Percentiles rank a stretch among this genome's conserved stretches.
phyloP scores from a whole-genome alignment of 179 eudicot genomes.

The Pouteria campechiana region DNA sequence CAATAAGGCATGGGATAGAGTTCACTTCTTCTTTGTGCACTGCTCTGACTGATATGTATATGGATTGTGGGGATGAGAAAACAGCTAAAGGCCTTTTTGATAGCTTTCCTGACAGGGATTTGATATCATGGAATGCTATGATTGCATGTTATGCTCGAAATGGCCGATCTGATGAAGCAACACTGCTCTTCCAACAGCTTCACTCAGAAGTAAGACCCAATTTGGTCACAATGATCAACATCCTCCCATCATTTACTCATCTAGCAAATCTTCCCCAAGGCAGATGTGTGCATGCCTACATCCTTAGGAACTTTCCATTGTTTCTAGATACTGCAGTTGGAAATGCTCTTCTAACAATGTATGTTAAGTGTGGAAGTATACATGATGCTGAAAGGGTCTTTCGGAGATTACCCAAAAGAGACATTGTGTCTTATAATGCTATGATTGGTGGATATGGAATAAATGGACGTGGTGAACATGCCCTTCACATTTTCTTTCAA shows the following conservation, averaged over 20 bases:
- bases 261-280: constrained; percentile 33
- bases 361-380: constrained; percentile 42
- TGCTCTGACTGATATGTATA: constrained; percentile 38
- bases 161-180: constrained; percentile 15
- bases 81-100: constrained; percentile 28
- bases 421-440: constrained; percentile 37
- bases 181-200: constrained; percentile 21
- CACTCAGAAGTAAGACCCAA: constrained; percentile 23
- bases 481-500: constrained; percentile 19
- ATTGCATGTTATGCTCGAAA: constrained; percentile 25
- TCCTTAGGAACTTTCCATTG: constrained; percentile 17
- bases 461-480: constrained; percentile 25
- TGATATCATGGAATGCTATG: constrained; percentile 35
- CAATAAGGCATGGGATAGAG: constrained; percentile 17
- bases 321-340: constrained; percentile 16
- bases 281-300: constrained; percentile 34
- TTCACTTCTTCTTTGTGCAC: constrained; percentile 21
- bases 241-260: constrained; percentile 30
- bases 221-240: constrained; percentile 21
- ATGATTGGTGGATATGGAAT: constrained; percentile 35
- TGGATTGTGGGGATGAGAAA: constrained; percentile 26
- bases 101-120: constrained; percentile 21
- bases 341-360: constrained; percentile 39
- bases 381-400: constrained; percentile 24
- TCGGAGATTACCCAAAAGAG: constrained; percentile 13